A percentile compares a stretch with the other conserved stretches of the same genome.
phyloP scores from a whole-genome alignment of 2,329 filamentous ascomycete genomes.

The Aspergillus ruber region DNA sequence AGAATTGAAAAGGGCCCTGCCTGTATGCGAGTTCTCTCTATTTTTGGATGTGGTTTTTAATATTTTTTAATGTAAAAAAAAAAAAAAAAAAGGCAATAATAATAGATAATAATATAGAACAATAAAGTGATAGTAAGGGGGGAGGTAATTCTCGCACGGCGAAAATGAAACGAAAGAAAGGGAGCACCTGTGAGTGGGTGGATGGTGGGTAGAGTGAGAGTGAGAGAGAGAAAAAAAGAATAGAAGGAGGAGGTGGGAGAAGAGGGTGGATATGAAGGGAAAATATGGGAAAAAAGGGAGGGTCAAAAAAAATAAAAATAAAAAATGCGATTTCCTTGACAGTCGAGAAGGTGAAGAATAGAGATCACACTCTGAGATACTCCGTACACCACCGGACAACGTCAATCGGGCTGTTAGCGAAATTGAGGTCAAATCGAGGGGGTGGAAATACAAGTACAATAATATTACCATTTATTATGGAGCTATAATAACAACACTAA shows the following conservation, averaged over 20 bases:
- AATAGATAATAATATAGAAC: background rate
- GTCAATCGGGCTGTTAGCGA: slow-evolving; percentile 3
- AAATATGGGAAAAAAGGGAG: slow-evolving; percentile 12
- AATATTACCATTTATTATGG: background rate
- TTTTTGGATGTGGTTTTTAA: background rate
- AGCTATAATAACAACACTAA: slow-evolving; percentile 11
- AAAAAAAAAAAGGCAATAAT: slow-evolving; percentile 11
- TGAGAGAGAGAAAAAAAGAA: slow-evolving; percentile 9
- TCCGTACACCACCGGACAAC: slow-evolving; percentile 3
- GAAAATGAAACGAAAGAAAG: slow-evolving; percentile 21
- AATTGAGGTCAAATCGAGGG: slow-evolving; percentile 2
- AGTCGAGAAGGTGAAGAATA: too few species aligned
- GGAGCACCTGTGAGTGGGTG: slow-evolving; percentile 1
- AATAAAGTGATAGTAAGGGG: background rate
- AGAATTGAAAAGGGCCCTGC: slow-evolving; percentile 31
- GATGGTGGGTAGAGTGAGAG: slow-evolving; percentile 12
- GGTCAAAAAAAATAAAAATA: slow-evolving; percentile 11
- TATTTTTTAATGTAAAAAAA: background rate
- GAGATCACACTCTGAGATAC: too few species aligned
- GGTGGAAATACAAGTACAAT: slow-evolving; percentile 2
- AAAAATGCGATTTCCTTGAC: background rate
- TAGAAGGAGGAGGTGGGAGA: slow-evolving; percentile 9
- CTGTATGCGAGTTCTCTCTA: slow-evolving; percentile 22
- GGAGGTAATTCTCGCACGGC: slow-evolving; percentile 25
- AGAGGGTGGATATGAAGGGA: slow-evolving; percentile 20